phyloP scores from a whole-genome alignment of 148 eudicot genomes.

The Rhododendron molle region DNA sequence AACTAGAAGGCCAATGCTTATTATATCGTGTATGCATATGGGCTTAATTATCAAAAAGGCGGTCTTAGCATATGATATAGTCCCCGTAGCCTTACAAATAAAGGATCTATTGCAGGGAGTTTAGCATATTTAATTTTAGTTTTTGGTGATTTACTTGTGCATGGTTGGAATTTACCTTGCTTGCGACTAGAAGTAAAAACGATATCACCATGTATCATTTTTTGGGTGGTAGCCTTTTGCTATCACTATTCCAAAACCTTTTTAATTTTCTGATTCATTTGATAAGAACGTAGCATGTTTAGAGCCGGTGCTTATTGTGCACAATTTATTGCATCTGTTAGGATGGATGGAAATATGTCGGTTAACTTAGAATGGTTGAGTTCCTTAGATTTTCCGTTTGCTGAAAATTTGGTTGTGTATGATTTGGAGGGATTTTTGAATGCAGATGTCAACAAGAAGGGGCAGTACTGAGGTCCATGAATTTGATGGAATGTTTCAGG shows the following conservation, averaged over 20 bases:
- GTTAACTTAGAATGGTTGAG: neutral
- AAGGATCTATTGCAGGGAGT: neutral
- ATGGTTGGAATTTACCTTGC: neutral
- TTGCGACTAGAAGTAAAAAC: neutral
- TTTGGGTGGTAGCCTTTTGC: neutral
- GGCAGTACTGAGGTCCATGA: conserved; percentile 95
- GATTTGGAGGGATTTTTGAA: conserved; percentile 1
- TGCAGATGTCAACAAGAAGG: conserved; percentile 83
- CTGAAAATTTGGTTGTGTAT: neutral
- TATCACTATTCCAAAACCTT: neutral
- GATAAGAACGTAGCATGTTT: neutral
- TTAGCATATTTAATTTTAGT: neutral
- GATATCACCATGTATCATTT: neutral
- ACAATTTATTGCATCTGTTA: neutral
- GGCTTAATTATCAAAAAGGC: neutral
- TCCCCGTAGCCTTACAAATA: neutral
- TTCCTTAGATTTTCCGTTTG: neutral
- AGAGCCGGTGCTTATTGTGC: neutral
- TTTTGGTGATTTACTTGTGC: neutral
- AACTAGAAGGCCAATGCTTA: neutral
- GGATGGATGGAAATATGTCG: neutral
- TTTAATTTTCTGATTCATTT: neutral
- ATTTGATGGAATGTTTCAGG: conserved; percentile 71
- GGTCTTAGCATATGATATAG: neutral
- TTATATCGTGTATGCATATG: neutral